Conservation (phyloP, 1,139 yeast species). For the Tardiomyces blankii region DNA sequence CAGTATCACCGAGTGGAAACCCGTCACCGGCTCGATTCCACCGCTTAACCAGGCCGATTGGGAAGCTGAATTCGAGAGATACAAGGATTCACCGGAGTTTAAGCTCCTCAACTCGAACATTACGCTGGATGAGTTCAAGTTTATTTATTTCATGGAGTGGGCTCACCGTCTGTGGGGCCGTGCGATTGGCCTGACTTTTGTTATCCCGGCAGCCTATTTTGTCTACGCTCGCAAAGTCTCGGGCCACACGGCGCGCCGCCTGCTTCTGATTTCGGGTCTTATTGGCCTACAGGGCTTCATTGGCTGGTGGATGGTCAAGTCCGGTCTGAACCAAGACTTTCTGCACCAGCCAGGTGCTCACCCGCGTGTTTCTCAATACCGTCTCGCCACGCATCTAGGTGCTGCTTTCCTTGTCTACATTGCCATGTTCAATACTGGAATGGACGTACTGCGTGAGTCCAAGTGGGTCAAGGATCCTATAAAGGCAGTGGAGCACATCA, state of each 20-base stretch:
- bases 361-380: conserved; percentile 93
- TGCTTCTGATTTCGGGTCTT: conserved; percentile 61
- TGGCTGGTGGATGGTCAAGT: conserved; percentile 99
- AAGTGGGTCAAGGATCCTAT: conserved; percentile 53
- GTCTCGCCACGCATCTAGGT: conserved; percentile 88
- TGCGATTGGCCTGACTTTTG: conserved; percentile 71
- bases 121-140: conserved; percentile 85
- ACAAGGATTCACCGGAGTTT: conserved; percentile 83
- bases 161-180: conserved; percentile 89
- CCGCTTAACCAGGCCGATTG: conserved; percentile 74
- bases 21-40: conserved; percentile 90
- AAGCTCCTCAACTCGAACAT: conserved; percentile 82
- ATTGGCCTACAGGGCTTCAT: conserved; percentile 90
- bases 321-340: conserved; percentile 81
- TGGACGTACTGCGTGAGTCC: conserved; percentile 70
- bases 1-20: conserved; percentile 97
- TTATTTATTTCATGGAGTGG: conserved; percentile 97
- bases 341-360: conserved; percentile 65
- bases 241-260: conserved; percentile 52
- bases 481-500: conserved; percentile 38
- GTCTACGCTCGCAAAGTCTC: conserved; percentile 59
- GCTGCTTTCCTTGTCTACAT: conserved; percentile 84
- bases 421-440: conserved; percentile 85
- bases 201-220: conserved; percentile 78
- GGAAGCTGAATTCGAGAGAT: conserved; percentile 74